A percentile compares a stretch with the other conserved stretches of the same genome.
These are phyloP conservation scores for Albifimbria verrucaria DNA, from an alignment of 2,329 filamentous ascomycete species.

Conservation along the genomic window DNA sequence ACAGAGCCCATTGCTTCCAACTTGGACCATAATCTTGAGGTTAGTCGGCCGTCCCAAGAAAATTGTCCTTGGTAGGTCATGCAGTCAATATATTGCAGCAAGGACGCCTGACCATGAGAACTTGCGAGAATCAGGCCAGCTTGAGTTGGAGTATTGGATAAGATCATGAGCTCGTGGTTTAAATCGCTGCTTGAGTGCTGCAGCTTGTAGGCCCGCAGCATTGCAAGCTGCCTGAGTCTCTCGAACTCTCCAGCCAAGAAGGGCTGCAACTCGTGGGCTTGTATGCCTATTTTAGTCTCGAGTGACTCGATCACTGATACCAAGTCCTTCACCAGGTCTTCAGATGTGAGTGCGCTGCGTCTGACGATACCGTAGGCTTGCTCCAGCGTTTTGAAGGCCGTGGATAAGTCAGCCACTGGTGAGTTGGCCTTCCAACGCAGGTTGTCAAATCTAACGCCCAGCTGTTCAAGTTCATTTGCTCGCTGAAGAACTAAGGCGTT, in stretches of 20 bases:
- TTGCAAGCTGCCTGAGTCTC: conserved; percentile 48
- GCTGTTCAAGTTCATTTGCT: conserved; percentile 48
- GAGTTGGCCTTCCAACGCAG: conserved; percentile 57
- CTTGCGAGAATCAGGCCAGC: conserved; percentile 29
- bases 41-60: conserved; percentile 37
- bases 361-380: conserved; percentile 56
- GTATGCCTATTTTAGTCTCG: conserved; percentile 41
- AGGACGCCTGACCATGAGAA: conserved; percentile 31
- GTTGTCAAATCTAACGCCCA: conserved; percentile 58
- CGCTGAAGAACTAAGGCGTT: conserved; percentile 42
- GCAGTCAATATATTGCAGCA: conserved; percentile 46
- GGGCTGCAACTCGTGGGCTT: conserved; percentile 39
- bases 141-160: conserved; percentile 40
- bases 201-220: conserved; percentile 31
- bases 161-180: conserved; percentile 40
- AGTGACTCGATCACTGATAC: conserved; percentile 49
- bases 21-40: conserved; percentile 50
- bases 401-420: conserved; percentile 47
- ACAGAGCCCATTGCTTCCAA: conserved; percentile 50
- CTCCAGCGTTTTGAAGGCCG: conserved; percentile 51
- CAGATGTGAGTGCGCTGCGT: conserved; percentile 33
- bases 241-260: conserved; percentile 57
- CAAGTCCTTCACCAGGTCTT: conserved; percentile 47
- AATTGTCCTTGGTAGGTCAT: conserved; percentile 37
- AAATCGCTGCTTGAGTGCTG: neutral